Percentiles rank a stretch among this genome's conserved stretches.
These are phyloP conservation scores for Crithidia acanthocephali DNA, from an alignment of 208 protist species.

Conservation along the genomic window DNA sequence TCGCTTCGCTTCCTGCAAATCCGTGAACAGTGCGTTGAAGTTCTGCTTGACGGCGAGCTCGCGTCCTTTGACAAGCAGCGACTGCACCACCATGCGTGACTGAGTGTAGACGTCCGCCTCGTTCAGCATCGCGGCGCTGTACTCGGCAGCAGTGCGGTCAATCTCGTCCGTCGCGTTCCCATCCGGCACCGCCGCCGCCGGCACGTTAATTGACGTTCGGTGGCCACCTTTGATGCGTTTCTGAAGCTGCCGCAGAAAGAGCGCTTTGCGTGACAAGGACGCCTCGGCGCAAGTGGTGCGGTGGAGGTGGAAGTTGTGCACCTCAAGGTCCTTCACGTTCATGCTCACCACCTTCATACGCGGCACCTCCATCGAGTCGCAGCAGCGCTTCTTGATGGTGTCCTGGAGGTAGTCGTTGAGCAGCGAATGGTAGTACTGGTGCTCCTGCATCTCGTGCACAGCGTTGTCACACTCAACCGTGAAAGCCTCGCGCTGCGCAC, in stretches of 20 bases:
- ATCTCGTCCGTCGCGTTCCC: neutral
- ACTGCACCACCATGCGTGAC: constrained; percentile 67
- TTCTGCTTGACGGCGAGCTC: constrained; percentile 53
- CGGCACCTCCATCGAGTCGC: constrained; percentile 82
- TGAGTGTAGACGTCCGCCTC: constrained; percentile 70
- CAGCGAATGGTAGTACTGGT: constrained; percentile 73
- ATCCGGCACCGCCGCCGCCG: neutral
- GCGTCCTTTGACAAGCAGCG: constrained; percentile 57
- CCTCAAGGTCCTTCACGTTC: constrained; percentile 39
- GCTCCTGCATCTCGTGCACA: constrained; percentile 62
- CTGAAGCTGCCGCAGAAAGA: constrained; percentile 80
- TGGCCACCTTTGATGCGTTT: constrained; percentile 23
- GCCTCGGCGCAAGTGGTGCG: constrained; percentile 37
- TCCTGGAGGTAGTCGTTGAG: constrained; percentile 83
- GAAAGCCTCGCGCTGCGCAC: constrained; percentile 62
- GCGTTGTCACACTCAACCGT: constrained; percentile 55
- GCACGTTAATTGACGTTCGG: constrained; percentile 10
- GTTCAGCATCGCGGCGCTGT: constrained; percentile 45
- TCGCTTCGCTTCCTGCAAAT: constrained; percentile 66
- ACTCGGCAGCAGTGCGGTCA: constrained; percentile 6
- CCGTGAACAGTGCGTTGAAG: constrained; percentile 73
- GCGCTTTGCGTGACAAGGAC: constrained; percentile 69
- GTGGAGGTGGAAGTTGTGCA: constrained; percentile 86
- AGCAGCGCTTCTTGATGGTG: constrained; percentile 69
- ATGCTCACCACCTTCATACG: constrained; percentile 70